Evolutionary conservation across 1,284 basidiomycete genomes (phyloP).

Genomic region (Sanghuangporus sanghuang): DNA sequence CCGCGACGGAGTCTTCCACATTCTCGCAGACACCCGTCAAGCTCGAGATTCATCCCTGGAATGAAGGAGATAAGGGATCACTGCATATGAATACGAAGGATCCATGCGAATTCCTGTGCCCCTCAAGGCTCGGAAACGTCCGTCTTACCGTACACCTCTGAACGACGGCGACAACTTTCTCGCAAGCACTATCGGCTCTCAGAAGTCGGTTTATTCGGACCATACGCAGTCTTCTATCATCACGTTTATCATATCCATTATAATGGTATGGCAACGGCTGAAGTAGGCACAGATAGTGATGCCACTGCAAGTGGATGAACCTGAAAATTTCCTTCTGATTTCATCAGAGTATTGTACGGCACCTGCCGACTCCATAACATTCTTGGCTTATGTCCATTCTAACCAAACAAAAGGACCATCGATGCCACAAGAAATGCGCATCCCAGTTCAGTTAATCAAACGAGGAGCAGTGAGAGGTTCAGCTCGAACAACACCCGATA

Average conservation of each 20-base stretch:
- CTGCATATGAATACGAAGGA: background rate
- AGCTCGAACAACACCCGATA: background rate
- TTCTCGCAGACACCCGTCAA: background rate
- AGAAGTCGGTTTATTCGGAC: background rate
- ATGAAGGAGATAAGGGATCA: constrained; percentile 1
- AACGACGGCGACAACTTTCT: background rate
- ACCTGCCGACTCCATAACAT: background rate
- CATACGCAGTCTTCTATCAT: background rate
- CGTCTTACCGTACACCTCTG: background rate
- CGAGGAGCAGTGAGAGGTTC: background rate
- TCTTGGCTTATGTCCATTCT: background rate
- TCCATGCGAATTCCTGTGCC: background rate
- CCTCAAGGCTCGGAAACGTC: constrained; percentile 8
- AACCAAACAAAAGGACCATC: background rate
- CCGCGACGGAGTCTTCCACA: background rate
- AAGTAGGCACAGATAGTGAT: background rate
- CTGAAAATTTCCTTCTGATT: background rate
- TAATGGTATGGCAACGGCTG: background rate
- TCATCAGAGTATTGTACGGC: background rate
- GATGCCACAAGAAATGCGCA: background rate
- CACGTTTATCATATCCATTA: background rate
- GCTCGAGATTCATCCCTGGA: background rate
- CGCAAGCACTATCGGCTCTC: background rate
- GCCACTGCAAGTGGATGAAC: background rate
- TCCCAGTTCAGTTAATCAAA: background rate